A percentile compares a stretch with the other conserved stretches of the same genome.
Conservation (phyloP, 2,329 filamentous ascomycete species). For the Fusarium chuoi region DNA sequence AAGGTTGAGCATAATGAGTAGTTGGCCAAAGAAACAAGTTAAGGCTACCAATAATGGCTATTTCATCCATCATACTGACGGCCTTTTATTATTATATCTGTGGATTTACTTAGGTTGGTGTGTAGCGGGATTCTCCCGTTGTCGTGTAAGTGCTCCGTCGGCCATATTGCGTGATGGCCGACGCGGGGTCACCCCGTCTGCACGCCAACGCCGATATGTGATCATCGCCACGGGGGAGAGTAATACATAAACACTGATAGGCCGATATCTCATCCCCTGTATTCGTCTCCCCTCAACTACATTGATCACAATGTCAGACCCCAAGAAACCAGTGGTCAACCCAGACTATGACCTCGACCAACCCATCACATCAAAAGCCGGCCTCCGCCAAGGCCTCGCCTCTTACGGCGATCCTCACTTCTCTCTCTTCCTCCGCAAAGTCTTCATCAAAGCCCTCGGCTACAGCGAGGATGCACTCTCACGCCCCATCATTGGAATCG, state of each 20-base stretch:
- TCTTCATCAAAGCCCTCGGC: slow-evolving; percentile 80
- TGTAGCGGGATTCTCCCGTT: neutral
- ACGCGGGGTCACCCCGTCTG: slow-evolving; percentile 35
- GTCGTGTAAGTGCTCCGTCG: slow-evolving; percentile 23
- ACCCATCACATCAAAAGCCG: slow-evolving; percentile 61
- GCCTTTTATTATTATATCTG: neutral
- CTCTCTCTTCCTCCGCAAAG: slow-evolving; percentile 78
- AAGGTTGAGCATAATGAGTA: slow-evolving; percentile 50
- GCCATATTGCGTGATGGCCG: slow-evolving; percentile 31
- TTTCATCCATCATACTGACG: accelerated
- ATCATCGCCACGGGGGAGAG: slow-evolving; percentile 25
- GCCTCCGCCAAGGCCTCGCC: slow-evolving; percentile 72
- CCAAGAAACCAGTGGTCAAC: slow-evolving; percentile 18
- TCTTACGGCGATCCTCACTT: slow-evolving; percentile 81
- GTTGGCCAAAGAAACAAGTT: accelerated
- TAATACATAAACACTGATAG: slow-evolving; percentile 41
- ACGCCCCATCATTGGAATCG: slow-evolving; percentile 77
- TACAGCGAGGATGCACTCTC: slow-evolving; percentile 78
- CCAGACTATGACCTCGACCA: slow-evolving; percentile 70
- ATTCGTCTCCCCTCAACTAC: neutral
- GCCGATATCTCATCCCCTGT: neutral
- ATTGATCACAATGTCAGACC: slow-evolving; percentile 24
- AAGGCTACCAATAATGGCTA: accelerated
- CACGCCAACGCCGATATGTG: neutral
- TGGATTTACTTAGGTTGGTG: neutral